Evolutionary conservation across 768 basidiomycete genomes (phyloP), one percentile per base, ranked within the genome.

Genomic region (Boletus eberwhitei): DNA sequence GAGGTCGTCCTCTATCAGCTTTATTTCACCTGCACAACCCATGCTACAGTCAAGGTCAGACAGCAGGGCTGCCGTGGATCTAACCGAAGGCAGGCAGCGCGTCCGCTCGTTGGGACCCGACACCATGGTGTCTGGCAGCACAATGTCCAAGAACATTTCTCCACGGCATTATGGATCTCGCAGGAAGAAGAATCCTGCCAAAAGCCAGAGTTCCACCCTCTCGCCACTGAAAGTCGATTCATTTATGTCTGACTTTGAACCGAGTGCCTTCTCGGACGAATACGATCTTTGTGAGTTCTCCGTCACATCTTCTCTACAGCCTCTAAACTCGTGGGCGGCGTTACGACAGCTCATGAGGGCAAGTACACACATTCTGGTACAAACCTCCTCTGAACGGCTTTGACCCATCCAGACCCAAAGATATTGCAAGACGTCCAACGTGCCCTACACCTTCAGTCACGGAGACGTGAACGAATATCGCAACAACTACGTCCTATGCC

Each of bases 361-460:
- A 78, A 74, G 76, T 72, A 22, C 48, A 55, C 32, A 37, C 41
- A 48, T 14, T 57, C 38, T 43, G 29, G 49, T 52, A 31, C 32
- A 50, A 44, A 52, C 32, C 16, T 52, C 41, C 24, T 38, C 44
- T 68, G 50, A 60, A 55, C 34, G 51, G 57, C 43, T 31, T 52
- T 59, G 37, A 44, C 31, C 21, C 32, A 47, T 41, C 31, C 63
- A 92, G 89, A 92, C 73, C 87, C 89, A n/a, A 79, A 78, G 60
- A 86, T 92, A 57, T 67, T 91, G 50, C 88, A 87, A 66, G 90
- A 91, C 58, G 87, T 92, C 7, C 87, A 90, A 60, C 82, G 83
- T 50, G 89, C 87, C 6, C 65, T 92, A 31, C 83, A 81, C 53
- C 71, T 88, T 48, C 90, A 90, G 68, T 85, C 87, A 26, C 79